Base-by-base conservation (phyloP, 441 rosid genomes). In the Populus hybrid region DNA sequence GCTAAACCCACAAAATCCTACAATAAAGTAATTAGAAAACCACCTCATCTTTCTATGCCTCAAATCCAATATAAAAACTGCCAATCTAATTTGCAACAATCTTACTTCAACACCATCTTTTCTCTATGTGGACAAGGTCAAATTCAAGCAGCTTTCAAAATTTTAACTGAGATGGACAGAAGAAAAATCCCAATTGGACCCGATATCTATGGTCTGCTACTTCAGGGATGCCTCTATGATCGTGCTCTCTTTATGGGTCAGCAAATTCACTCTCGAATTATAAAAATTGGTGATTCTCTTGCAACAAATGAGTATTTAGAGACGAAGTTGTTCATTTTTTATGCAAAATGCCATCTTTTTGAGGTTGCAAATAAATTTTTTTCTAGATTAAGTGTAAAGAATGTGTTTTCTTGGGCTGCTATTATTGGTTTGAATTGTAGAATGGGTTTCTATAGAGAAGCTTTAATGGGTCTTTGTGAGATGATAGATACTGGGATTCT, bases 361-460 rank as follows among this genome's bases (percentile, higher is more conserved):
- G 92, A 89, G 35, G 79, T 74, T 67, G 88, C 97, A 16, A 80
- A 79, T 74, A 18, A 6, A 40, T 82, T 88, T 73, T 91, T 93
- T 79, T 36, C 76, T 24, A 86, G 85, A 72, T 69, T 89, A 79
- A 81, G 61, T 20, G 76, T 84, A 42, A 82, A 81, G 35, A 95
- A 90, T 77, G 92, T 87, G 73, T 95, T 90, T 73, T 90, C 97
- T 12, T 95, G 98, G 97, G 95, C 97, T 69, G 95, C 98, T 40
- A 78, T 91, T n/a, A 84, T 90, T 69, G 97, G 97, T 68, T 81
- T 95, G 82, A 76, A 82, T 28, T 89, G 92, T 72, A 89, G 95
- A 81, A 59, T 80, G 82, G 93, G 97, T 18, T 68, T 79, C 2
- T 67, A 68, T 63, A 89, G 84, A 81, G 87, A 84, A 76, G 93